phyloP scores from a whole-genome alignment of 1,284 basidiomycete genomes.

The Puccinia triticina region DNA sequence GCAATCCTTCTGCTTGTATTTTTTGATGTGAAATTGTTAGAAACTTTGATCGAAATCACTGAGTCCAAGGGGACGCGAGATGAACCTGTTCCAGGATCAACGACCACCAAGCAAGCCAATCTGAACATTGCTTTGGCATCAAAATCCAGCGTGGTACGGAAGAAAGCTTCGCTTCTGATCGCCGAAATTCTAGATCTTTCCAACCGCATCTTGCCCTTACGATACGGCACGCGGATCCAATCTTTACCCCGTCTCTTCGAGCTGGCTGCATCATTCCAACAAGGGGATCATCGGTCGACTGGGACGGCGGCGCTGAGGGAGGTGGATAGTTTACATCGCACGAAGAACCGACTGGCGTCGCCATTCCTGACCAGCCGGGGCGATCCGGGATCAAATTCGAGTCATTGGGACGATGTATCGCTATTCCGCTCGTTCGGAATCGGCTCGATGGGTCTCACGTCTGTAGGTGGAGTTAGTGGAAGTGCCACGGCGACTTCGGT shows the following conservation, averaged over 20 bases:
- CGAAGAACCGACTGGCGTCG: constrained; percentile 40
- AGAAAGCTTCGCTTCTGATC: constrained; percentile 88
- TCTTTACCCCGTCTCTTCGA: constrained; percentile 82
- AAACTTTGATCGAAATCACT: constrained; percentile 82
- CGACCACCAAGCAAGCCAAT: background rate
- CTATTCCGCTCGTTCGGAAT: constrained; percentile 51
- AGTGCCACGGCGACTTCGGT: constrained; percentile 23
- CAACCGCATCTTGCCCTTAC: constrained; percentile 82
- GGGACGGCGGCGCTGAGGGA: constrained; percentile 82
- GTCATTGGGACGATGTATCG: constrained; percentile 54
- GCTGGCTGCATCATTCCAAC: constrained; percentile 74
- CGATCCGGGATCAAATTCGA: constrained; percentile 67
- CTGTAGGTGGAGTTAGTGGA: constrained; percentile 34
- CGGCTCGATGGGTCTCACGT: constrained; percentile 49
- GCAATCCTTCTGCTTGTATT: constrained; percentile 85
- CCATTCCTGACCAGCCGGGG: constrained; percentile 63
- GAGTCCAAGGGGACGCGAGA: constrained; percentile 64
- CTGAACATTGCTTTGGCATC: constrained; percentile 17
- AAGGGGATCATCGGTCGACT: constrained; percentile 74
- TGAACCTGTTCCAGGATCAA: constrained; percentile 13
- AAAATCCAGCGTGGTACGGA: constrained; percentile 68
- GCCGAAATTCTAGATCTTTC: constrained; percentile 86
- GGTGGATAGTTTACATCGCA: constrained; percentile 88
- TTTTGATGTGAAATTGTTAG: constrained; percentile 48
- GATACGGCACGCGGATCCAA: constrained; percentile 81